These are phyloP conservation scores for Aspergillus neoniger DNA, from an alignment of 2,329 filamentous ascomycete genomes.

Conservation along the genomic window DNA sequence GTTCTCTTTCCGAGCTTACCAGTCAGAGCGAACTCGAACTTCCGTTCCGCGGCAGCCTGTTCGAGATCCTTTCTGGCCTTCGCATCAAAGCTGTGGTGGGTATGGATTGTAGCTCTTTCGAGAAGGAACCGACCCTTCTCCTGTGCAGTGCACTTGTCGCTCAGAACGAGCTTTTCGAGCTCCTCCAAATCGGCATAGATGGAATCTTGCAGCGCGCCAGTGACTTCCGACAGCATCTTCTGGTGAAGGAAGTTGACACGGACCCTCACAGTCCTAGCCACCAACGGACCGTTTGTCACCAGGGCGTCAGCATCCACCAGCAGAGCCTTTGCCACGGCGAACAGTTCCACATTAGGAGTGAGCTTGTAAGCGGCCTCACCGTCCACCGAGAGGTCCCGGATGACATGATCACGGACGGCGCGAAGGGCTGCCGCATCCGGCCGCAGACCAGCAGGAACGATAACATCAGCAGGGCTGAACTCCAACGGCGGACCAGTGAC, in stretches of 20 bases:
- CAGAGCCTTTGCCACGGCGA: constrained; percentile 70
- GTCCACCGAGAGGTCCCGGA: constrained; percentile 73
- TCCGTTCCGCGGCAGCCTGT: constrained; percentile 65
- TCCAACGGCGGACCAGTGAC: constrained; percentile 82
- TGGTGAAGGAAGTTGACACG: constrained; percentile 75
- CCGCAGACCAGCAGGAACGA: constrained; percentile 50
- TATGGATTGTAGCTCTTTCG: constrained; percentile 80
- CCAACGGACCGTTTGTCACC: constrained; percentile 44
- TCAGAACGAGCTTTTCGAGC: constrained; percentile 48
- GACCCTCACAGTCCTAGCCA: constrained; percentile 63
- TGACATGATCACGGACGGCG: constrained; percentile 58
- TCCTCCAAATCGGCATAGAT: constrained; percentile 62
- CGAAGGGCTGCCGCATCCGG: constrained; percentile 46
- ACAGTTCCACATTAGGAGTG: constrained; percentile 80
- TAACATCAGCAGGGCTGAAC: constrained; percentile 52
- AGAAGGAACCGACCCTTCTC: constrained; percentile 72
- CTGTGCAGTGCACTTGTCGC: constrained; percentile 38
- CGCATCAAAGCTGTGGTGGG: constrained; percentile 77
- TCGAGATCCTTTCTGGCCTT: constrained; percentile 72
- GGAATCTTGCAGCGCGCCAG: constrained; percentile 59
- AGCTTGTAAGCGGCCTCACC: constrained; percentile 84
- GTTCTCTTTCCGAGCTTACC: constrained; percentile 74
- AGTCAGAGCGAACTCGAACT: constrained; percentile 78
- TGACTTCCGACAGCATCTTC: constrained; percentile 64
- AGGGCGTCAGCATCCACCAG: constrained; percentile 53